phyloP scores from a whole-genome alignment of 441 rosid species.

The Croton laevigatus region DNA sequence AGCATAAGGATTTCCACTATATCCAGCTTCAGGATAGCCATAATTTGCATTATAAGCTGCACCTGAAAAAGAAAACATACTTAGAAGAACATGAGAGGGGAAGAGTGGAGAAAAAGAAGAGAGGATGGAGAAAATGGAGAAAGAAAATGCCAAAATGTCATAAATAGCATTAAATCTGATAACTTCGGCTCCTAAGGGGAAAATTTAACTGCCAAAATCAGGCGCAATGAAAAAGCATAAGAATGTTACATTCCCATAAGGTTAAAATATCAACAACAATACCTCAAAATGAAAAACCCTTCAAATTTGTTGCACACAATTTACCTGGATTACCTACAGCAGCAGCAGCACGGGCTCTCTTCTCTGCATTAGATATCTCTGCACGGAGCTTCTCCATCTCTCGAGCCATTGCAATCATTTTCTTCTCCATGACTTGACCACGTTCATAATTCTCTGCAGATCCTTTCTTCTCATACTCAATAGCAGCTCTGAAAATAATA shows the following conservation, averaged over 20 bases:
- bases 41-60: conserved; percentile 56
- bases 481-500: conserved; percentile 59
- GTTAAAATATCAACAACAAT: too few relatives aligned
- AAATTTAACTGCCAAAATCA: too few relatives aligned
- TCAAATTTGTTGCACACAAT: background rate
- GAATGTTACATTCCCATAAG: too few relatives aligned
- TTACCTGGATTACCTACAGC: conserved; percentile 72
- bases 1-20: conserved; percentile 61
- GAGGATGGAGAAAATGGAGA: background rate
- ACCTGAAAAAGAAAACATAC: conserved; percentile 32
- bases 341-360: conserved; percentile 57
- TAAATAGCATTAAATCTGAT: background rate
- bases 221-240: background rate
- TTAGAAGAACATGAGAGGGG: background rate
- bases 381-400: conserved; percentile 96
- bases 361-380: conserved; percentile 84
- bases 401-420: conserved; percentile 87
- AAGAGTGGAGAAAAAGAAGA: background rate
- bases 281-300: background rate
- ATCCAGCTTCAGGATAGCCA: conserved; percentile 66
- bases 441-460: conserved; percentile 95
- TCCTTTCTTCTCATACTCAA: conserved; percentile 94
- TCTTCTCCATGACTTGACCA: conserved; percentile 88
- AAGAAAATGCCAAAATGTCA: background rate
- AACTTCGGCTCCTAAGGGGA: background rate